Percentiles rank a stretch among this genome's conserved stretches.
Conservation (phyloP, 2,329 filamentous ascomycete genomes). For the Pseudogymnoascus sp. region DNA sequence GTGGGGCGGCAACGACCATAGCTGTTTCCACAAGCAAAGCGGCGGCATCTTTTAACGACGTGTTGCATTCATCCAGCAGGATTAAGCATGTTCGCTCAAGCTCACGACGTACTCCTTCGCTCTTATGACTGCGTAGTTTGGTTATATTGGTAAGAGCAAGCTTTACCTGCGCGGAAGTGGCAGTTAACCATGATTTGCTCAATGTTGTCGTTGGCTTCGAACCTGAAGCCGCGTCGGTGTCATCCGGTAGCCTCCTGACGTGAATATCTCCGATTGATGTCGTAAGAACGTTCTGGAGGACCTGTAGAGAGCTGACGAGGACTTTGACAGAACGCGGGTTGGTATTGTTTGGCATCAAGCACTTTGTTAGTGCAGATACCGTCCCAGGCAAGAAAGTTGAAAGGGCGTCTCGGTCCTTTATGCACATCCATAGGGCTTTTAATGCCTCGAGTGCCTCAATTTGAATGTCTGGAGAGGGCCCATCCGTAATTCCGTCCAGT, state of each 20-base stretch:
- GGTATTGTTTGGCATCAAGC: conserved; percentile 59
- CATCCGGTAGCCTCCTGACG: conserved; percentile 38
- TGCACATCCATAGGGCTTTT: conserved; percentile 50
- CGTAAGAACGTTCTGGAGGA: conserved; percentile 48
- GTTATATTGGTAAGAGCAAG: conserved; percentile 72
- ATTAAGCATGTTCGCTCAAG: conserved; percentile 65
- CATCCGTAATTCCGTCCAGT: conserved; percentile 63
- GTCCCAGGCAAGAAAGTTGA: conserved; percentile 84
- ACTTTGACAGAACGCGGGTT: conserved; percentile 55
- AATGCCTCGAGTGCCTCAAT: conserved; percentile 61
- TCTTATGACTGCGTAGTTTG: conserved; percentile 65
- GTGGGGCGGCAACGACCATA: conserved; percentile 56
- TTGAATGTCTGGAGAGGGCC: conserved; percentile 60
- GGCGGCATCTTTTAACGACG: conserved; percentile 61
- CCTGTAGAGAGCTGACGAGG: conserved; percentile 53
- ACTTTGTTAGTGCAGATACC: conserved; percentile 70
- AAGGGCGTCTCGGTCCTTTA: conserved; percentile 67
- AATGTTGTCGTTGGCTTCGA: conserved; percentile 26
- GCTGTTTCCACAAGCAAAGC: conserved; percentile 74
- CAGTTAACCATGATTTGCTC: conserved; percentile 62
- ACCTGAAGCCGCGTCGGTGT: conserved; percentile 16
- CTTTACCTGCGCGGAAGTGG: conserved; percentile 74
- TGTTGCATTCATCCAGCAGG: conserved; percentile 71
- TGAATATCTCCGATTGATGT: conserved; percentile 52
- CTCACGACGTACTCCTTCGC: conserved; percentile 58